Percentiles rank a stretch among this genome's conserved stretches.
Conservation (phyloP, 73 alveolate genomes). For the Paramecium sexaurelia region DNA sequence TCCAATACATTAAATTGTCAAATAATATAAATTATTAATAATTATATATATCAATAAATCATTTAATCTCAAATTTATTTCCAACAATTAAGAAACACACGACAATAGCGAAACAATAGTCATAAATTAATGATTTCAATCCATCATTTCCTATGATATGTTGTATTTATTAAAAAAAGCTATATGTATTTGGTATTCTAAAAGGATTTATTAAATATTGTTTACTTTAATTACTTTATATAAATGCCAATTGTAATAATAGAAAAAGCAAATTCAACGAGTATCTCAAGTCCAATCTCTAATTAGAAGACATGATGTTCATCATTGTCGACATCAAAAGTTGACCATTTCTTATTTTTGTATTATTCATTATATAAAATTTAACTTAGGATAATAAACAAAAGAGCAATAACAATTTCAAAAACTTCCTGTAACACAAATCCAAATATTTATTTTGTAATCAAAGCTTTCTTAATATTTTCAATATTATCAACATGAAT, state of each 20-base stretch:
- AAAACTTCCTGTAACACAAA: neutral
- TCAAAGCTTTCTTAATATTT: neutral
- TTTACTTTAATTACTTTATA: neutral
- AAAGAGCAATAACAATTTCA: neutral
- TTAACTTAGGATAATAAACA: neutral
- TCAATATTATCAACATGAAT: conserved; percentile 7
- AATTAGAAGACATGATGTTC: neutral
- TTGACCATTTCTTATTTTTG: neutral
- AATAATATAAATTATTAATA: neutral
- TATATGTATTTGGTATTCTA: neutral
- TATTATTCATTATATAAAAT: neutral
- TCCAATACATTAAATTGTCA: neutral
- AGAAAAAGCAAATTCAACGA: neutral
- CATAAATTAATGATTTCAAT: neutral
- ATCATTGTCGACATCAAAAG: neutral
- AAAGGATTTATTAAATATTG: neutral
- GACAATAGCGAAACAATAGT: conserved; percentile 17
- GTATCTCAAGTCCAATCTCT: conserved; percentile 6
- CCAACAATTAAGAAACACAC: conserved; percentile 19
- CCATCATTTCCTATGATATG: conserved; percentile 13
- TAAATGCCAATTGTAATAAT: neutral
- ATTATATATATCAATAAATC: neutral
- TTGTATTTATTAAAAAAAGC: neutral
- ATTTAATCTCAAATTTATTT: conserved; percentile 17
- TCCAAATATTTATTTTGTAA: conserved; percentile 35